Percentiles rank a stretch among this genome's conserved stretches.
Evolutionary conservation across 768 basidiomycete genomes (phyloP).

Genomic region (Leucosporidium yakuticum): DNA sequence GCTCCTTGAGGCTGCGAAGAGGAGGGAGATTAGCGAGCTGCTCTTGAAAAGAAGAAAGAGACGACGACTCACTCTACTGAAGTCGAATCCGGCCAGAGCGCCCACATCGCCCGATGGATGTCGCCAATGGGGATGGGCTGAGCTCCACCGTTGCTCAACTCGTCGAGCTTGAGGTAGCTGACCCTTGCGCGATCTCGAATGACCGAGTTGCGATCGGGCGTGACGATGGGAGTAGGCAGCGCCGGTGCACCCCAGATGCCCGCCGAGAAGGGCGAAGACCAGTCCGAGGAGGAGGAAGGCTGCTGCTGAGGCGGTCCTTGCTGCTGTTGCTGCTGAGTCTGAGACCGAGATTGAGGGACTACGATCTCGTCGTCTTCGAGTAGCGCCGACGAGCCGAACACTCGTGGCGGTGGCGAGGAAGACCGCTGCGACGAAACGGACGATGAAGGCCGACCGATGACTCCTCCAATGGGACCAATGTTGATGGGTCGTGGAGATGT

Average conservation of each 20-base stretch:
- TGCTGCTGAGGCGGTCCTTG: slow-evolving; percentile 7
- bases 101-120: slow-evolving; percentile 35
- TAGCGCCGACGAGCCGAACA: slow-evolving; percentile 32
- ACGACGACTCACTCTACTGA: slow-evolving; percentile 16
- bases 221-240: slow-evolving; percentile 13
- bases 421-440: slow-evolving; percentile 4
- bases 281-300: slow-evolving; percentile 4
- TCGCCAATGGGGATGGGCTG: slow-evolving; percentile 30
- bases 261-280: slow-evolving; percentile 8
- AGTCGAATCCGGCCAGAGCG: slow-evolving; percentile 33
- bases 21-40: slow-evolving; percentile 5
- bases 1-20: slow-evolving; percentile 23
- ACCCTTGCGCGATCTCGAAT: slow-evolving; percentile 36
- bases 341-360: neutral
- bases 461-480: slow-evolving; percentile 23
- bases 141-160: slow-evolving; percentile 20
- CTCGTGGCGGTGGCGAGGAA: slow-evolving; percentile 15
- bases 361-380: slow-evolving; percentile 35
- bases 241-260: slow-evolving; percentile 29
- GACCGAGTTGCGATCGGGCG: slow-evolving; percentile 27
- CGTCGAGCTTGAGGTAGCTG: slow-evolving; percentile 35
- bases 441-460: slow-evolving; percentile 25
- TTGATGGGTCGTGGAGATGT: slow-evolving; percentile 13
- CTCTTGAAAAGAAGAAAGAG: neutral
- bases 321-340: no score